Conservation (phyloP, 164 flowering plant species). For the Warburgia ugandensis region DNA sequence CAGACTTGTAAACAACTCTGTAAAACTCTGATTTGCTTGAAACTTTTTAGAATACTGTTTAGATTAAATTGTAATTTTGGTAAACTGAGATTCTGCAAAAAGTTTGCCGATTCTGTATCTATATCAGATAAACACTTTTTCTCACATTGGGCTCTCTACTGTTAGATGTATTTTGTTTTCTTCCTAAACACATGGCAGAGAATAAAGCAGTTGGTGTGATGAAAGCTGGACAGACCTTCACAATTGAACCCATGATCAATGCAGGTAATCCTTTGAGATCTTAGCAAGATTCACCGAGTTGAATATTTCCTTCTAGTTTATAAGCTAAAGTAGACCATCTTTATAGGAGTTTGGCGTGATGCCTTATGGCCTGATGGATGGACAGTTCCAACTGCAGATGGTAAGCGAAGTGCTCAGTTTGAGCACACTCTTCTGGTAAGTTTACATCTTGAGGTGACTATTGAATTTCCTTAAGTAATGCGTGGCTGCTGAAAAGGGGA, state of each 20-base stretch:
- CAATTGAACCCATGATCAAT: conserved; percentile 97
- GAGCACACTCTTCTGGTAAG: conserved; percentile 95
- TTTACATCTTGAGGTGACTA: too few relatives aligned
- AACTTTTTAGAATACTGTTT: too few relatives aligned
- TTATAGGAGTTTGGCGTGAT: conserved; percentile 91
- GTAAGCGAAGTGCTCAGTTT: conserved; percentile 96
- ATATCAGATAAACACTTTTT: too few relatives aligned
- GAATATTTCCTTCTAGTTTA: not conserved
- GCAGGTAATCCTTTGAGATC: conserved; percentile 38
- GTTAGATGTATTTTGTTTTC: not conserved
- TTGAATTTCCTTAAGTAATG: too few relatives aligned
- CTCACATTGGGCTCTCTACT: not conserved
- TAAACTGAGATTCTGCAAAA: too few relatives aligned
- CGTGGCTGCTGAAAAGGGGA: too few relatives aligned
- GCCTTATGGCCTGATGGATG: conserved; percentile 99
- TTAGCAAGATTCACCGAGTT: not conserved
- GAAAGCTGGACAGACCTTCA: conserved; percentile 98
- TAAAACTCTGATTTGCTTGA: too few relatives aligned
- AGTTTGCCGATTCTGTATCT: too few relatives aligned
- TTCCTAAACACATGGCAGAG: conserved; percentile 51
- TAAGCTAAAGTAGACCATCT: not conserved
- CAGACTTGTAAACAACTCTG: too few relatives aligned
- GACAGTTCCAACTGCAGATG: conserved; percentile 98
- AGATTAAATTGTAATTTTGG: too few relatives aligned
- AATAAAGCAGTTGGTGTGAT: conserved; percentile 98